Percentiles rank a stretch among this genome's conserved stretches.
These are phyloP conservation scores for Xylariomycetidae sp. DNA, from an alignment of 2,329 filamentous ascomycete species.

Conservation along the genomic window DNA sequence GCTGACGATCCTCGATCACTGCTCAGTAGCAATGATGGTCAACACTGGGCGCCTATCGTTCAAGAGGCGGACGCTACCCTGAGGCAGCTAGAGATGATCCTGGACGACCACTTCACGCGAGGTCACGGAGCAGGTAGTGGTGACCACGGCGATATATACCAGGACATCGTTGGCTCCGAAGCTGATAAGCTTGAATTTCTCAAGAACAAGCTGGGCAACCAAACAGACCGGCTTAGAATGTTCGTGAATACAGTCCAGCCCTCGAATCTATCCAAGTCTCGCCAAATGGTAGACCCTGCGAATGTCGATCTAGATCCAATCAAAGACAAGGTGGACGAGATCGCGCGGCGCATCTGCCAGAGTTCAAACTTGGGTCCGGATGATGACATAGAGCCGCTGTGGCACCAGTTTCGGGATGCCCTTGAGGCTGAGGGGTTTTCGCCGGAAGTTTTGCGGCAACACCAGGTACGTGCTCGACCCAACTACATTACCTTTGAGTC, in stretches of 20 bases:
- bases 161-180: too few relatives aligned
- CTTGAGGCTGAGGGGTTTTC: constrained; percentile 54
- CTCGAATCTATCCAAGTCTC: constrained; percentile 37
- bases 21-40: constrained; percentile 36
- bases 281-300: constrained; percentile 29
- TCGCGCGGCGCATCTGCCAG: constrained; percentile 46
- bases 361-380: constrained; percentile 30
- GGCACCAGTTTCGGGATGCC: constrained; percentile 53
- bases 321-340: constrained; percentile 54
- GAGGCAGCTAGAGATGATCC: constrained; percentile 45
- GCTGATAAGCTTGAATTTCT: constrained; percentile 36
- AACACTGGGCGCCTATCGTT: constrained; percentile 36
- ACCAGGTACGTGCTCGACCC: constrained; percentile 43
- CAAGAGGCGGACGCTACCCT: constrained; percentile 51
- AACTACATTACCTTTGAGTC: too few relatives aligned
- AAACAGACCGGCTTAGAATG: constrained; percentile 48
- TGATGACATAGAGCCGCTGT: constrained; percentile 46
- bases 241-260: constrained; percentile 54
- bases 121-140: constrained; percentile 13
- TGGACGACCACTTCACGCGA: constrained; percentile 39
- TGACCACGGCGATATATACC: constrained; percentile 18
- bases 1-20: constrained; percentile 50
- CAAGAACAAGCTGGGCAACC: constrained; percentile 40
- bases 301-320: constrained; percentile 44
- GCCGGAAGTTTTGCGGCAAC: constrained; percentile 44